Evolutionary conservation across 352 stramenopile species (phyloP).

Genomic region (Thalassiosira hispida): DNA sequence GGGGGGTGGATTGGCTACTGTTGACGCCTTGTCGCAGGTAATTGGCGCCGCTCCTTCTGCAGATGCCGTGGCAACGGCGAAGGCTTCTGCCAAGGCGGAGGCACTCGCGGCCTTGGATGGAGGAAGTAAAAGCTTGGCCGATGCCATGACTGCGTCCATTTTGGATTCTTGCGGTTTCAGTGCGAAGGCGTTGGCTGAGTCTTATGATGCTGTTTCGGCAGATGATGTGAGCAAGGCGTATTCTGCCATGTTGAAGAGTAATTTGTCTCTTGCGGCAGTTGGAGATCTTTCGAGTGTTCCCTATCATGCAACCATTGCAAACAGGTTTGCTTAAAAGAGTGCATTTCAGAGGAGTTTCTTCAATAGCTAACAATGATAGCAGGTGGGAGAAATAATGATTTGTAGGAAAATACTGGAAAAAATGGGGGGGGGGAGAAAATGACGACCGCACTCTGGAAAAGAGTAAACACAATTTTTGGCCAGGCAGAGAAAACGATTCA

Average conservation of each 20-base stretch:
- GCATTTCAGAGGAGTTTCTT: background rate
- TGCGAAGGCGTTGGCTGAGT: conserved; percentile 50
- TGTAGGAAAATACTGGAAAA: too few relatives aligned
- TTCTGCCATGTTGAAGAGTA: conserved; percentile 69
- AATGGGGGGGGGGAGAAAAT: background rate
- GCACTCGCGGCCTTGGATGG: conserved; percentile 67
- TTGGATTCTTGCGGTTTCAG: conserved; percentile 72
- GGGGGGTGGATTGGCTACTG: conserved; percentile 38
- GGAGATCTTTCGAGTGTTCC: conserved; percentile 76
- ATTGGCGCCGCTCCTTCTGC: conserved; percentile 48
- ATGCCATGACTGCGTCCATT: conserved; percentile 73
- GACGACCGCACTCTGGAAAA: too few relatives aligned
- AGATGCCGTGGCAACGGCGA: conserved; percentile 67
- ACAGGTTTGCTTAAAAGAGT: conserved; percentile 46
- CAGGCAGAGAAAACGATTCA: too few relatives aligned
- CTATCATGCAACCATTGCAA: conserved; percentile 76
- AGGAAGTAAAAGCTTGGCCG: conserved; percentile 72
- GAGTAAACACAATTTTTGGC: too few relatives aligned
- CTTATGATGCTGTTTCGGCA: conserved; percentile 71
- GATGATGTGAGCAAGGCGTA: conserved; percentile 61
- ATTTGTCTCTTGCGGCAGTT: conserved; percentile 75
- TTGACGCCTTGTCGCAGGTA: conserved; percentile 62
- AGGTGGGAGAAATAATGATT: too few relatives aligned
- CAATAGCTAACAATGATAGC: background rate
- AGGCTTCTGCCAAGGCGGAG: conserved; percentile 71